Conservation (phyloP, 306 rosid genomes). For the Citrullus mucosospermus region DNA sequence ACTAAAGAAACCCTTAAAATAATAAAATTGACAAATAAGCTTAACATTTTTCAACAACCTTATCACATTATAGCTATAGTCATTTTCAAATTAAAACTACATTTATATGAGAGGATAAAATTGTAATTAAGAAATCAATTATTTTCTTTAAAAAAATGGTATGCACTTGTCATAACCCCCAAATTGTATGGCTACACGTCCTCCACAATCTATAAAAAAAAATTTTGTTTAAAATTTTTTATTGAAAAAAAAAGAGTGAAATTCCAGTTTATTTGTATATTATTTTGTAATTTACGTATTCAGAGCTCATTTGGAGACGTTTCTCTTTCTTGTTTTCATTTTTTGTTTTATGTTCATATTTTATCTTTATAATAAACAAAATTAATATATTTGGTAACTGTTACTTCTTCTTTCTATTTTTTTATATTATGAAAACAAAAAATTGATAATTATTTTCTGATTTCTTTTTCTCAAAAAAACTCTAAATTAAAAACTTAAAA, state of each 20-base stretch:
- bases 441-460: no score
- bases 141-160: neutral
- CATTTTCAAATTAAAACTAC: neutral
- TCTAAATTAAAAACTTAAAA: no score
- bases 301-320: no score
- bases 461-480: no score
- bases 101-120: neutral
- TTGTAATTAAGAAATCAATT: neutral
- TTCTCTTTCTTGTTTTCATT: no score
- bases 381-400: no score
- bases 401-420: no score
- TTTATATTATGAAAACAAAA: no score
- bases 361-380: no score
- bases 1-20: neutral
- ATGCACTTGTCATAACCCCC: neutral
- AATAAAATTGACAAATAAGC: neutral
- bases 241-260: neutral
- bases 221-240: no score
- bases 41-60: neutral
- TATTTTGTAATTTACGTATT: no score
- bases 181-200: neutral
- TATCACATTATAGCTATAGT: neutral
- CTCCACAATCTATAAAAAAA: neutral
- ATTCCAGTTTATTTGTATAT: neutral
- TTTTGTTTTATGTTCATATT: no score